Conservation (phyloP, 1,284 basidiomycete genomes). For the Exobasidium cylindrosporum region DNA sequence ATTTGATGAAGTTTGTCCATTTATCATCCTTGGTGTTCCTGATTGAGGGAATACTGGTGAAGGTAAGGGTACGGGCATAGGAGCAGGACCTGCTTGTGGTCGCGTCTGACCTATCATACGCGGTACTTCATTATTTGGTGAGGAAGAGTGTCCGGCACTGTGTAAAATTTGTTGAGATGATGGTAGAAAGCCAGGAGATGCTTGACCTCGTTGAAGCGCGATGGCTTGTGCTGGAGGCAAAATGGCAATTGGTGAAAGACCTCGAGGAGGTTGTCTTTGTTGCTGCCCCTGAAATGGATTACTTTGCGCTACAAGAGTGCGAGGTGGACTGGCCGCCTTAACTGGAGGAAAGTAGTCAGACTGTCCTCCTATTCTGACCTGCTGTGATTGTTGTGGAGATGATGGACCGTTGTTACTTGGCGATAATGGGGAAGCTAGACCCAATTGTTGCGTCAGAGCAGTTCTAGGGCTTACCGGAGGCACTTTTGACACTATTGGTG, state of each 20-base stretch:
- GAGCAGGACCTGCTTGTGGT: background rate
- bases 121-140: background rate
- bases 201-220: background rate
- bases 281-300: background rate
- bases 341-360: background rate
- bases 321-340: background rate
- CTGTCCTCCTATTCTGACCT: background rate
- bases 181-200: background rate
- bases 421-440: constrained; percentile 22
- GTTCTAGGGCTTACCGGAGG: constrained; percentile 23
- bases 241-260: background rate
- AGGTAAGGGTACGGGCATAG: background rate
- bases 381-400: background rate
- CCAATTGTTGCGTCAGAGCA: constrained; percentile 37
- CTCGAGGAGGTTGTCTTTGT: background rate
- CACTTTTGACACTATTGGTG: background rate
- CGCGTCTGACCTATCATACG: background rate
- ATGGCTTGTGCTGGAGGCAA: background rate
- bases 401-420: background rate
- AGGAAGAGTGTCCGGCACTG: background rate
- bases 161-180: background rate
- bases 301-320: background rate
- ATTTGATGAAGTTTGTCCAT: background rate
- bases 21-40: background rate
- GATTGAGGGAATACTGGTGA: background rate